Base-by-base conservation (phyloP, 1,284 basidiomycete species). In the Boletellus sp. region DNA sequence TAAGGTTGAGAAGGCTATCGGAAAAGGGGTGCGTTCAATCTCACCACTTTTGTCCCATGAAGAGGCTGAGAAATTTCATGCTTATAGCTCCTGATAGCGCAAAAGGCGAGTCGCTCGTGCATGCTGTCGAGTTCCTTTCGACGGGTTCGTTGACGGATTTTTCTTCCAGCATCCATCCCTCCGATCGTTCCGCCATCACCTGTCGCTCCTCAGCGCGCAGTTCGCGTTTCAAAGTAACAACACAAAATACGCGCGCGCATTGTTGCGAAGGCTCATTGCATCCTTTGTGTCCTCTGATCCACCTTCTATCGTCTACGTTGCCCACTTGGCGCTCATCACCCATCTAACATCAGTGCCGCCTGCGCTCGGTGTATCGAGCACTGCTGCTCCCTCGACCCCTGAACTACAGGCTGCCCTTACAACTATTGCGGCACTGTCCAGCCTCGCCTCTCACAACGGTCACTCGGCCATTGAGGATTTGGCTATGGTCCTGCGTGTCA, bases 151-250 rank as follows among this genome's bases (percentile, higher is more conserved):
- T 65, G 37, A 61, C 19, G 11, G 4, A 4, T 13, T 10, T 18
- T 21, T 37, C 26, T 32, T 13, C 22, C 3, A 85, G 81, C 81
- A 85, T 58, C 82, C 86, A 2, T 77, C 83, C 10, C 71, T 89
- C 11, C 73, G 79, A 46, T 66, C 74, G 16, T 83, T 83, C 60
- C 79, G 76, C 46, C 78, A 80, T 15, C 77, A 80, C 55, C 65
- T 88, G 19, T 76, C 76, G 0, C 71, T 82, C 30, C 75, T 86
- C 33, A 83, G 83, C 36, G 79, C 82, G 3, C 79, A 78, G 38
- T 70, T 70, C 11, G 75, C 83, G 0, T 58, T 65, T 47, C 65
- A 55, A 33, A 55, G 45, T 13, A 71, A 79, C 38, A 86, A 84
- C 60, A 59, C 71, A 18, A 85, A 83, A 65, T 79, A 79, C 52